These are phyloP conservation scores for Colletotrichum camelliae DNA, from an alignment of 2,329 filamentous ascomycete species.

Conservation along the genomic window DNA sequence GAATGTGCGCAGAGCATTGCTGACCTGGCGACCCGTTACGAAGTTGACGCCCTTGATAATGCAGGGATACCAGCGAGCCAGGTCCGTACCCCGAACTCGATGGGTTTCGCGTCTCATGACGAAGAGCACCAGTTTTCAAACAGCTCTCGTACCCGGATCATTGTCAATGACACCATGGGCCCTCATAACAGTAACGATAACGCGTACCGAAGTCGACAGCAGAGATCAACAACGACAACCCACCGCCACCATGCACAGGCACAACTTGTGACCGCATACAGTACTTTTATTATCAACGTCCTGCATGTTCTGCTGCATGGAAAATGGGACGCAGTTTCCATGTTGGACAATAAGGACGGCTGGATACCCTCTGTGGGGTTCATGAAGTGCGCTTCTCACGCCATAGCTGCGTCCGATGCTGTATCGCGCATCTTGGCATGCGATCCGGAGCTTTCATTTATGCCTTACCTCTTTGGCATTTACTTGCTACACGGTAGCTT, in stretches of 20 bases:
- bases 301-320: background rate
- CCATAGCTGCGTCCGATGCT: slow-evolving; percentile 50
- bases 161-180: background rate
- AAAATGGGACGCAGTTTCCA: background rate
- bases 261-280: background rate
- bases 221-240: background rate
- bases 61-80: background rate
- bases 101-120: background rate
- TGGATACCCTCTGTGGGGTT: slow-evolving; percentile 54
- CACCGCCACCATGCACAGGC: background rate
- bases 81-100: background rate
- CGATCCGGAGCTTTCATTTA: slow-evolving; percentile 56
- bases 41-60: background rate
- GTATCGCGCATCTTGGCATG: slow-evolving; percentile 49
- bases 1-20: background rate
- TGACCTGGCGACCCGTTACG: background rate
- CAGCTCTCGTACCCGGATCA: background rate
- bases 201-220: background rate
- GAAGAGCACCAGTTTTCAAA: background rate
- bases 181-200: background rate
- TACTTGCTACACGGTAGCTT: slow-evolving; percentile 58
- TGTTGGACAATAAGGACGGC: slow-evolving; percentile 50
- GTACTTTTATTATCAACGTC: background rate
- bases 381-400: slow-evolving; percentile 49
- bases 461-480: slow-evolving; percentile 58